Percentiles rank a stretch among this genome's conserved stretches.
Conservation (phyloP, 2,329 filamentous ascomycete species). For the Aureobasidium sp. region DNA sequence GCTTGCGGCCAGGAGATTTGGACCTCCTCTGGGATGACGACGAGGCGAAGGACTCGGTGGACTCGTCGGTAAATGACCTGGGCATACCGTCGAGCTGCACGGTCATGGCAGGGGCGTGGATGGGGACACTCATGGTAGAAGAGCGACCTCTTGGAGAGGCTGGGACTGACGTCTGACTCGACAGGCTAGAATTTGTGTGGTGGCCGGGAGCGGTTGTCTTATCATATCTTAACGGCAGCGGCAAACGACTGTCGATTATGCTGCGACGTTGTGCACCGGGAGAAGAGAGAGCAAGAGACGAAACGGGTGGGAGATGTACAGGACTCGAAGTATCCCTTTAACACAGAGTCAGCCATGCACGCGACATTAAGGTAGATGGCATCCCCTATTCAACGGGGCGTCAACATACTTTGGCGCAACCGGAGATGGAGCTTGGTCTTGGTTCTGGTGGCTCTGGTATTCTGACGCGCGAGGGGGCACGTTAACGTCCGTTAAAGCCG, state of each 20-base stretch:
- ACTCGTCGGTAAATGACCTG: slow-evolving; percentile 29
- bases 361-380: slow-evolving; percentile 1
- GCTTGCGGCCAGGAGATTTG: slow-evolving; percentile 42
- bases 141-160: slow-evolving; percentile 17
- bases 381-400: slow-evolving; percentile 15
- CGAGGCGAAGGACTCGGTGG: slow-evolving; percentile 20
- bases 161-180: slow-evolving; percentile 16
- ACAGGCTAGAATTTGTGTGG: slow-evolving; percentile 12
- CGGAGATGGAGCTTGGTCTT: slow-evolving; percentile 6
- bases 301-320: slow-evolving; percentile 11
- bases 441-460: slow-evolving; percentile 18
- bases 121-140: slow-evolving; percentile 21
- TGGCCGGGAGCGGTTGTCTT: slow-evolving; percentile 16
- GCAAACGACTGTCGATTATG: slow-evolving; percentile 14
- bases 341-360: slow-evolving; percentile 6
- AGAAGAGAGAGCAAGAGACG: background rate
- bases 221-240: slow-evolving; percentile 19
- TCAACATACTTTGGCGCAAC: slow-evolving; percentile 16
- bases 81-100: slow-evolving; percentile 30
- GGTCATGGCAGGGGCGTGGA: slow-evolving; percentile 28
- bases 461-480: slow-evolving; percentile 30
- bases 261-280: slow-evolving; percentile 9
- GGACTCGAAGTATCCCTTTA: slow-evolving; percentile 4
- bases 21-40: slow-evolving; percentile 27
- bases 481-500: slow-evolving; percentile 24